A percentile compares a stretch with the other conserved stretches of the same genome.
Evolutionary conservation across 345 rosid species (phyloP).

Genomic region (Boechera divaricarpa): DNA sequence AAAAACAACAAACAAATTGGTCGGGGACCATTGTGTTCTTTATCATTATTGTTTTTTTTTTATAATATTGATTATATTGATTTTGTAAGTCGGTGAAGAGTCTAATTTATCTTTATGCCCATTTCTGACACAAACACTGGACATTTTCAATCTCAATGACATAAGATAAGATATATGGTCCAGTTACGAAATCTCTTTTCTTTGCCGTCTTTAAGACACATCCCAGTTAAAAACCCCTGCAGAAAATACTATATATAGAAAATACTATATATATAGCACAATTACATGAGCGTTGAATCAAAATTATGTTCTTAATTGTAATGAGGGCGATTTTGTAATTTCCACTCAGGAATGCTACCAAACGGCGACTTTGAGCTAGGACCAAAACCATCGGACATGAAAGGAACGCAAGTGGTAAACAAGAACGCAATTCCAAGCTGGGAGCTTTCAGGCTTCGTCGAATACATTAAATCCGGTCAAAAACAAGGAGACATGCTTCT

Average conservation of each 20-base stretch:
- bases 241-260: background rate
- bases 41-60: background rate
- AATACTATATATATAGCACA: background rate
- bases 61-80: background rate
- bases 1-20: background rate
- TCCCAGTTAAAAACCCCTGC: background rate
- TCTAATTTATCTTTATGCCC: constrained; percentile 24
- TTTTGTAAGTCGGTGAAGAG: constrained; percentile 23
- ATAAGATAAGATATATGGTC: background rate
- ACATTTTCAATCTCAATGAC: background rate
- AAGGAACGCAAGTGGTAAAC: constrained; percentile 65
- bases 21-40: constrained; percentile 12
- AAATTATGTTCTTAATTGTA: background rate
- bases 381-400: constrained; percentile 65
- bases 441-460: constrained; percentile 82
- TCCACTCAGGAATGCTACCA: constrained; percentile 61
- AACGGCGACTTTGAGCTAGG: constrained; percentile 83
- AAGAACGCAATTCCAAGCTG: constrained; percentile 68
- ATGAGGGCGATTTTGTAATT: constrained; percentile 6
- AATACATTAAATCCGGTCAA: constrained; percentile 90
- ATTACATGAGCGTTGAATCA: background rate
- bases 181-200: background rate
- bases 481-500: constrained; percentile 96
- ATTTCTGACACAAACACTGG: constrained; percentile 19
- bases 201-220: background rate